Conservation (phyloP, 1,284 basidiomycete genomes). For the Pseudozyma tsukubaensis region DNA sequence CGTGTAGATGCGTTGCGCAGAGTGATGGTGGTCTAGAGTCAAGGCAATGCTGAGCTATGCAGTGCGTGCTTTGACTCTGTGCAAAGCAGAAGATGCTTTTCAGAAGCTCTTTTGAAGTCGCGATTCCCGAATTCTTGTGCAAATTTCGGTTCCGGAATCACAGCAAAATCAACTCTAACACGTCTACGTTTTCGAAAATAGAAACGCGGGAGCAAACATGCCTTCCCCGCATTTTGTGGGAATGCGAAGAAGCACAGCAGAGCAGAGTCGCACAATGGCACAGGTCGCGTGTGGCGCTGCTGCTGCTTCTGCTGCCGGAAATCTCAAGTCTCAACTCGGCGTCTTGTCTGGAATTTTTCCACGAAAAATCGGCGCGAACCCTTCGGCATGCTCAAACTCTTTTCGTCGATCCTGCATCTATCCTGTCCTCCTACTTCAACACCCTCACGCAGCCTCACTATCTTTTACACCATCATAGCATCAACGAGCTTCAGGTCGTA, state of each 20-base stretch:
- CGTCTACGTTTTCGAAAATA: not conserved
- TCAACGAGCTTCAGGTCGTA: not conserved
- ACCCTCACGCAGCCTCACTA: not conserved
- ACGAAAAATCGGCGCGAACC: not conserved
- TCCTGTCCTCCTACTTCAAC: not conserved
- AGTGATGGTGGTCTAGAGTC: not conserved
- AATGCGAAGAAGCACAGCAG: conserved; percentile 2
- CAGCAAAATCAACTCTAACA: not conserved
- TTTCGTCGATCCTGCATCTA: conserved; percentile 1
- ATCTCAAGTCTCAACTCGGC: conserved; percentile 10
- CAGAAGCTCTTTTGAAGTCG: not conserved
- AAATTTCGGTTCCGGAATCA: conserved; percentile 7
- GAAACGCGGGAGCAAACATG: conserved; percentile 1
- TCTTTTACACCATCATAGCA: not conserved
- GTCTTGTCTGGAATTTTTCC: conserved; percentile 13
- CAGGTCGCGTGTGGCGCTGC: conserved; percentile 24
- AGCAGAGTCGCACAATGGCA: not conserved
- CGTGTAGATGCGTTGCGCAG: conserved; percentile 4
- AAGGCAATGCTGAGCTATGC: not conserved
- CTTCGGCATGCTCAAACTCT: conserved; percentile 1
- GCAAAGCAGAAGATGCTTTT: not conserved
- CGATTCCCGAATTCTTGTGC: conserved; percentile 3
- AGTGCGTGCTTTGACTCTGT: not conserved
- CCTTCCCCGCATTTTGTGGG: conserved; percentile 35
- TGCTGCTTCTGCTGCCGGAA: not conserved